Conservation (phyloP, 345 rosid species). For the Brassica napus region Da-Ae NC_063443.1:11610501-11611000, state of each 20-base stretch:
- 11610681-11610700: background rate
- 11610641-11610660: slow-evolving; percentile 2
- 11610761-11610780: slow-evolving; percentile 30
- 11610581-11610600: background rate
- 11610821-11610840: background rate
- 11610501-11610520: slow-evolving; percentile 7
- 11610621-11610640: slow-evolving; percentile 17
- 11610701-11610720: background rate
- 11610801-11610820: slow-evolving; percentile 43
- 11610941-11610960: slow-evolving; percentile 1
- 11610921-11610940: slow-evolving; percentile 4
- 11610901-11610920: slow-evolving; percentile 3
- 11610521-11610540: slow-evolving; percentile 1
- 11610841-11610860: background rate
- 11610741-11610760: slow-evolving; percentile 8
- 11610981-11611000: slow-evolving; percentile 7
- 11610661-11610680: background rate
- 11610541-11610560: slow-evolving; percentile 8
- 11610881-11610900: slow-evolving; percentile 1
- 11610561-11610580: slow-evolving; percentile 12
- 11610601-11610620: slow-evolving; percentile 19
- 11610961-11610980: background rate
- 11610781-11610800: slow-evolving; percentile 47
- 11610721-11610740: slow-evolving; percentile 8
- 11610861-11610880: slow-evolving; percentile 7